Base-by-base conservation (phyloP, 345 rosid genomes). In the Arabis alpina region DNA sequence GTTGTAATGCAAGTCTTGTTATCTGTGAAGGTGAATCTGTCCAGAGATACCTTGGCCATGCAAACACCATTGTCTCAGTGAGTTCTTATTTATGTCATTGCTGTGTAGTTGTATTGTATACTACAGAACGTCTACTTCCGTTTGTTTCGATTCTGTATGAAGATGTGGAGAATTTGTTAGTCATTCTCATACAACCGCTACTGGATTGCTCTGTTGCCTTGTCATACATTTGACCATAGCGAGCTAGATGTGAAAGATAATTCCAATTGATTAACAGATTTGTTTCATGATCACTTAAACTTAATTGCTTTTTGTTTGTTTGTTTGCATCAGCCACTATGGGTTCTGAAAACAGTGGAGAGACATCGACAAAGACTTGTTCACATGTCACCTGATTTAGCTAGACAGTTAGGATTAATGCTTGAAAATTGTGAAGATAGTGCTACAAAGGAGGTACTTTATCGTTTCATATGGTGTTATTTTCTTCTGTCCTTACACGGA, bases 371-470 rank as follows among this genome's bases (percentile, higher is more conserved):
- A 82, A 80, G 96, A 80, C 93, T 91, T 64, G 85, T 91, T 80
- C 94, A 85, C 70, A 71, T 89, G 67, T 91, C 98, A 57, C 83
- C 91, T 80, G 98, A 89, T 83, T 83, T 93, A 82, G 94, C 97
- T 25, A 77, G 97, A 79, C 91, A 87, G 61, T 80, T 93, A 7
- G 96, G 87, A 24, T 24, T 50, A 34, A 58, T 79, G 85, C 85
- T 93, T 10, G 96, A 93, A 64, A 84, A 81, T 74, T 28, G 70
- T 75, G 90, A 80, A 39, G 80, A 68, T 75, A 68, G 77, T 68
- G 54, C 48, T 53, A 41, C 44, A 65, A 76, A 68, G 56, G 71
- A 83, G 97, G 98, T 93, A 68, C 10, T 27, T 52, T 37, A 16
- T 49, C 4, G 10, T 25, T 24, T 32, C 40, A 10, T 8, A 15